Evolutionary conservation across 2,329 filamentous ascomycete species (phyloP), one percentile per base, ranked within the genome.

Genomic region (Aspergillus clavatus): DNA sequence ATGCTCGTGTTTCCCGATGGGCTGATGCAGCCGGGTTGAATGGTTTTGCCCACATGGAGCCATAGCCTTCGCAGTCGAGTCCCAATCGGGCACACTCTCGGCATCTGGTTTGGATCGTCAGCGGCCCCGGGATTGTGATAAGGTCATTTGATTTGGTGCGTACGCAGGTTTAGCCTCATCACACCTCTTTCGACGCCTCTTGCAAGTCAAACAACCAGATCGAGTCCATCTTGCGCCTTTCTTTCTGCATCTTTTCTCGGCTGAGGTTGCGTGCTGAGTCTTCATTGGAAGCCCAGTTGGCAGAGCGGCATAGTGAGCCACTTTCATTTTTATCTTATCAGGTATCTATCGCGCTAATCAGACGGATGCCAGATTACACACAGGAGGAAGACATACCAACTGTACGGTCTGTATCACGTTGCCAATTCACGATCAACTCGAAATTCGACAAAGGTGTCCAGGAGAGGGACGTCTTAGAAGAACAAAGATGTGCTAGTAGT

Each of bases 181-280:
- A 28, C 66, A 69, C 28, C 62, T 59, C 48, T 69, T 69, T 23
- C 65, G 59, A 28, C 66, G 60, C 43, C 54, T 61, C 45, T 69
- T 69, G 50, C 66, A 69, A 3, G 66, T 69, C n/a, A 68, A 43
- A 38, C 66, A 69, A n/a, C 65, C 66, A 2, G 65, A 67, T 10
- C 66, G 63, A 50, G 63, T 65, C 66, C 66, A 69, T 46, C 56
- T 57, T 6, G 54, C 57, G 14, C 62, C 59, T n/a, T 56, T 57
- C 43, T 51, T 53, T 41, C 58, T 57, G 43, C 45, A 45, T 38
- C 57, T 57, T 37, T 57, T 61, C 16, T 46, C 51, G 5, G 41
- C 31, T 7, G 42, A 26, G 7, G 21, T 31, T 38, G 46, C 5
- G 23, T 14, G 4, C 38, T 29, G 35, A 31, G 11, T 29, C 7